phyloP scores from a whole-genome alignment of 148 eudicot species.

The Heliosperma pusillum region DNA sequence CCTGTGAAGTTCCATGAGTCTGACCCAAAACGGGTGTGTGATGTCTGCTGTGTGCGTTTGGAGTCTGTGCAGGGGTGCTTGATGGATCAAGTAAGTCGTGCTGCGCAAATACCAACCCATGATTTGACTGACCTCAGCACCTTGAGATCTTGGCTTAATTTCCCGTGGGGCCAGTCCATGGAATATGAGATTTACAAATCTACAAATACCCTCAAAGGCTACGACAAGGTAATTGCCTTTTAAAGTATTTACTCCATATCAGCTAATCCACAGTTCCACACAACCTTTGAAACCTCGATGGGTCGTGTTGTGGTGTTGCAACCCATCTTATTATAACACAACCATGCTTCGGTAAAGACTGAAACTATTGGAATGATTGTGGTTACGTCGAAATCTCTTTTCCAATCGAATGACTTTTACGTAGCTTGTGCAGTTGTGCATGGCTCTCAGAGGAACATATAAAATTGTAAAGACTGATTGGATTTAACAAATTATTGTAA shows the following conservation, averaged over 20 bases:
- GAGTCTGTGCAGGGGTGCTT: conserved; percentile 57
- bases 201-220: conserved; percentile 52
- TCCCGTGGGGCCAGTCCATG: conserved; percentile 78
- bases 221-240: conserved; percentile 38
- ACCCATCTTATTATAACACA: too few relatives aligned
- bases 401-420: background rate
- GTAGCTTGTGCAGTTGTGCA: conserved; percentile 15
- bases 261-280: background rate
- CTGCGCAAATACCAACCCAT: conserved; percentile 61
- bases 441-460: background rate
- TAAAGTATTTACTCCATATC: background rate
- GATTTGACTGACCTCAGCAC: conserved; percentile 78
- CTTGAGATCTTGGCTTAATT: conserved; percentile 72
- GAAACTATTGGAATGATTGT: background rate
- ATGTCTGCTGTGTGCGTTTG: conserved; percentile 62
- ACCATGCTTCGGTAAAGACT: background rate
- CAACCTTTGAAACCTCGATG: background rate
- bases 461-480: background rate
- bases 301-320: too few relatives aligned
- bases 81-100: conserved; percentile 72
- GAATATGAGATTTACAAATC: conserved; percentile 72
- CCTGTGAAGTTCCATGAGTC: conserved; percentile 51
- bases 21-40: conserved; percentile 62
- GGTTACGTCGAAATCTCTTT: background rate
- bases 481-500: background rate